Conservation (phyloP, 352 stramenopile genomes). For the Phytophthora pluvialis region DNA sequence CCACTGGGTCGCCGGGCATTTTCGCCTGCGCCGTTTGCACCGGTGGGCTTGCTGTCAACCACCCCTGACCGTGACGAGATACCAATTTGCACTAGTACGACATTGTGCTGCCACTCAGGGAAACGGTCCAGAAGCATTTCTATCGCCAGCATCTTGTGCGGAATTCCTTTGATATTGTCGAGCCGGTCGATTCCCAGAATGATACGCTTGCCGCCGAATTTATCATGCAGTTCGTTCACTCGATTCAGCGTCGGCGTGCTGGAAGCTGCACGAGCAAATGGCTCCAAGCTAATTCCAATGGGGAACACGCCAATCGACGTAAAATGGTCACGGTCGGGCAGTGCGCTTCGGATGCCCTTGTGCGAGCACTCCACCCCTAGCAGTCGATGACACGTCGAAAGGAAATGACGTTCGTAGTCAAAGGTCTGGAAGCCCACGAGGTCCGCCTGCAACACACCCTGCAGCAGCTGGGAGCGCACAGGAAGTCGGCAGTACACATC, state of each 20-base stretch:
- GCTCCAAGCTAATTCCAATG: slow-evolving; percentile 87
- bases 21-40: slow-evolving; percentile 18
- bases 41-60: slow-evolving; percentile 39
- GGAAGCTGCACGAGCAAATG: slow-evolving; percentile 71
- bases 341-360: slow-evolving; percentile 76
- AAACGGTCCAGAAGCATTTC: slow-evolving; percentile 86
- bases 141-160: slow-evolving; percentile 89
- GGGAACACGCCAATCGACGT: slow-evolving; percentile 90
- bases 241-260: slow-evolving; percentile 63
- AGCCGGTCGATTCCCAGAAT: slow-evolving; percentile 87
- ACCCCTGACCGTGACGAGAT: slow-evolving; percentile 86
- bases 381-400: slow-evolving; percentile 83
- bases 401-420: slow-evolving; percentile 89
- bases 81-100: slow-evolving; percentile 96
- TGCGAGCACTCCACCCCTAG: slow-evolving; percentile 74
- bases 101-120: slow-evolving; percentile 94
- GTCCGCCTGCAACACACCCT: slow-evolving; percentile 83
- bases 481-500: slow-evolving; percentile 88
- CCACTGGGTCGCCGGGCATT: slow-evolving; percentile 20
- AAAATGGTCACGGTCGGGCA: slow-evolving; percentile 80
- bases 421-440: slow-evolving; percentile 91
- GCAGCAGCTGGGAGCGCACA: slow-evolving; percentile 76
- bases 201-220: slow-evolving; percentile 84
- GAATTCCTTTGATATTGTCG: slow-evolving; percentile 91
- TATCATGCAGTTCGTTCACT: slow-evolving; percentile 75